Evolutionary conservation across 73 alveolate species (phyloP).

Genomic region (Durusdinium trenchii): DNA sequence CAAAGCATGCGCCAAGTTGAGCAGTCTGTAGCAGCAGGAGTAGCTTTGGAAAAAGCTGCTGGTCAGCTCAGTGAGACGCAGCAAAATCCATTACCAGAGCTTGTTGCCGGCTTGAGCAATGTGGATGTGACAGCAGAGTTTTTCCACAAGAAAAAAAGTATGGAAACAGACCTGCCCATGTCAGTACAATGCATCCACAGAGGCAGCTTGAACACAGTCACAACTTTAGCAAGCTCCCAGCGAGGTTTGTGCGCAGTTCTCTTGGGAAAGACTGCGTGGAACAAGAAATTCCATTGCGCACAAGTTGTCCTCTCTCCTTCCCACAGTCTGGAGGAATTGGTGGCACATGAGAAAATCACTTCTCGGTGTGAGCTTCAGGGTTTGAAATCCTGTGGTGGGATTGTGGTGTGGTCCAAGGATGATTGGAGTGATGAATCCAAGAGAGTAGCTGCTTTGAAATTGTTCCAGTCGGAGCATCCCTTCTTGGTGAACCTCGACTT

Average conservation of each 20-base stretch:
- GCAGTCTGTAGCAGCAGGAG: background rate
- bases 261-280: conserved; percentile 10
- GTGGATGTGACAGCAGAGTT: conserved; percentile 5
- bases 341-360: background rate
- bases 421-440: background rate
- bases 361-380: background rate
- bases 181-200: background rate
- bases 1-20: background rate
- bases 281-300: background rate
- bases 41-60: background rate
- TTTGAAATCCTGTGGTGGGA: background rate
- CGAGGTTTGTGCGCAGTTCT: background rate
- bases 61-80: background rate
- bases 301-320: background rate
- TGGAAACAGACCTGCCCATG: background rate
- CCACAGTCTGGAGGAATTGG: background rate
- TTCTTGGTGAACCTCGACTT: background rate
- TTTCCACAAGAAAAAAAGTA: background rate
- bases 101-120: background rate
- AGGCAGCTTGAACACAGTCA: background rate
- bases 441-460: background rate
- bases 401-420: background rate
- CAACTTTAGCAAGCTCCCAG: background rate
- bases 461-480: background rate
- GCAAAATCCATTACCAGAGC: background rate